Evolutionary conservation across 2,329 filamentous ascomycete species (phyloP).

Genomic region (Clathrospora elynae): DNA sequence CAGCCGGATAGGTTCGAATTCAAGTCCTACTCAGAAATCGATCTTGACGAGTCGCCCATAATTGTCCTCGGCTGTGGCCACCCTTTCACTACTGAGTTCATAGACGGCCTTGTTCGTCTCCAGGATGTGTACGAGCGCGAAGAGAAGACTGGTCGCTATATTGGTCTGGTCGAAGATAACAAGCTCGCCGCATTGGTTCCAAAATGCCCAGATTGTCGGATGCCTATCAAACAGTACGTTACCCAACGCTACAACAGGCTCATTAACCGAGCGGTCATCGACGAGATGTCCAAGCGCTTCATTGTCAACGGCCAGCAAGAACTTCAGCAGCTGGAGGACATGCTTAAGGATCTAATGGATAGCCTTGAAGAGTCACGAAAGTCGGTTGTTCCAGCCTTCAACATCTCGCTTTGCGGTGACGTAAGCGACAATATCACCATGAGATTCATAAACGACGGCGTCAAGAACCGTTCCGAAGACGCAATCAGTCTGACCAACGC

Average conservation of each 20-base stretch:
- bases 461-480: conserved; percentile 22
- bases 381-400: conserved; percentile 1
- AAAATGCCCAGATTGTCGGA: conserved; percentile 42
- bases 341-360: conserved; percentile 21
- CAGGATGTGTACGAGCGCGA: conserved; percentile 28
- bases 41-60: conserved; percentile 36
- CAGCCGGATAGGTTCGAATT: conserved; percentile 33
- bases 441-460: conserved; percentile 2
- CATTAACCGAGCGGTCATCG: conserved; percentile 47
- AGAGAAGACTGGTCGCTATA: conserved; percentile 22
- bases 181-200: conserved; percentile 33
- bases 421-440: conserved; percentile 3
- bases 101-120: conserved; percentile 40
- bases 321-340: conserved; percentile 29
- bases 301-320: conserved; percentile 38
- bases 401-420: background rate
- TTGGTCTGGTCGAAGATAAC: conserved; percentile 31
- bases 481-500: conserved; percentile 20
- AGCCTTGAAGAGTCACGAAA: conserved; percentile 23
- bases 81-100: conserved; percentile 38
- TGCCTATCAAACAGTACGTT: conserved; percentile 40
- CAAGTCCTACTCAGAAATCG: conserved; percentile 32
- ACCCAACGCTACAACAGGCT: conserved; percentile 48
- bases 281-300: conserved; percentile 48
- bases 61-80: conserved; percentile 38